Evolutionary conservation across 768 basidiomycete genomes (phyloP).

Genomic region (Boletus subcaerulescens): DNA sequence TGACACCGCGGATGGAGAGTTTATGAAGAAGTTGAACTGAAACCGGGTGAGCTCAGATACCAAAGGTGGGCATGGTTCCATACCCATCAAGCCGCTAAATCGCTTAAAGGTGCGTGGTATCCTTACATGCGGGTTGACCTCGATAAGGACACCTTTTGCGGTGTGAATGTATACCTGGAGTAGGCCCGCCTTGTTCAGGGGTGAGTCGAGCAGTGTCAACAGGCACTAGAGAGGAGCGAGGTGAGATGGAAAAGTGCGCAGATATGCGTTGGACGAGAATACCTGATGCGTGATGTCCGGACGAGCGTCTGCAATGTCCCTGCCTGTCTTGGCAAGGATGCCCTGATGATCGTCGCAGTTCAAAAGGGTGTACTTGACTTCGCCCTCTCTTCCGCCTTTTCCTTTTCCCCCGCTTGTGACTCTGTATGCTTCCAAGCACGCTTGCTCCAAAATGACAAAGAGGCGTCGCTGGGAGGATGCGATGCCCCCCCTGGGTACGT

Average conservation of each 20-base stretch:
- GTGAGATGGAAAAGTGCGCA: neutral
- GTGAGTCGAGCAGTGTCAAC: slow-evolving; percentile 93
- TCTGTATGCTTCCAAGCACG: slow-evolving; percentile 94
- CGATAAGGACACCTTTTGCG: slow-evolving; percentile 91
- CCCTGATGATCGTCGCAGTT: slow-evolving; percentile 99
- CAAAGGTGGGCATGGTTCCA: slow-evolving; percentile 12
- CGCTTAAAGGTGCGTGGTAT: slow-evolving; percentile 99
- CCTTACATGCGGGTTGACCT: slow-evolving; percentile 96
- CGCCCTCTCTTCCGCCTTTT: slow-evolving; percentile 54
- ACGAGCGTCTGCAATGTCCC: slow-evolving; percentile 98
- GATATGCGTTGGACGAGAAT: slow-evolving; percentile 17
- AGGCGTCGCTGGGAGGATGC: slow-evolving; percentile 61
- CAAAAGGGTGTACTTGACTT: slow-evolving; percentile 92
- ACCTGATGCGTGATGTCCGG: slow-evolving; percentile 99
- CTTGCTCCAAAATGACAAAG: slow-evolving; percentile 89
- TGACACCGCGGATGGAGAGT: slow-evolving; percentile 91
- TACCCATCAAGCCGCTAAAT: slow-evolving; percentile 98
- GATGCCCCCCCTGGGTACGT: slow-evolving; percentile 58
- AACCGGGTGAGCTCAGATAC: neutral
- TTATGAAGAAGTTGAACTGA: slow-evolving; percentile 96
- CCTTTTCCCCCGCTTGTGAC: slow-evolving; percentile 60
- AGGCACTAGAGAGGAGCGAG: slow-evolving; percentile 63
- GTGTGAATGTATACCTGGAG: slow-evolving; percentile 99
- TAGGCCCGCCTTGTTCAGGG: slow-evolving; percentile 94
- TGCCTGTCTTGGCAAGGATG: slow-evolving; percentile 93